These are phyloP conservation scores for Leishmania guyanensis DNA, from an alignment of 208 protist genomes.

Conservation along the genomic window DNA sequence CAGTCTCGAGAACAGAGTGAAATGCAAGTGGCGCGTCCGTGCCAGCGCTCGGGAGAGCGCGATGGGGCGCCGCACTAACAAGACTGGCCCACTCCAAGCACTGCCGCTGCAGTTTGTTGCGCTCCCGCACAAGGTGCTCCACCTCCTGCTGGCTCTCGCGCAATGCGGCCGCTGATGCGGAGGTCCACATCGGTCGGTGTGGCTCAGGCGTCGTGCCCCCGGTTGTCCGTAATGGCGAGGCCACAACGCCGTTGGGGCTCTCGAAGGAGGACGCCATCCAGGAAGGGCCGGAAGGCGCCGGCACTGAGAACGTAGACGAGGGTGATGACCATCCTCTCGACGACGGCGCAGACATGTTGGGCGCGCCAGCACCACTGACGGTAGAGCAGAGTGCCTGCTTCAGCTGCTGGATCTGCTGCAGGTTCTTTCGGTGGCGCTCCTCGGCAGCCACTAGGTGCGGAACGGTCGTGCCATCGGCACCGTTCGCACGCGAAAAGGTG, in stretches of 20 bases:
- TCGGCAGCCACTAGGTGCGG: slow-evolving; percentile 19
- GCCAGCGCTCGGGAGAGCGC: neutral
- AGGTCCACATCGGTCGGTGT: neutral
- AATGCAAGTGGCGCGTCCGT: neutral
- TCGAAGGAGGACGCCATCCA: neutral
- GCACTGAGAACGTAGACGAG: neutral
- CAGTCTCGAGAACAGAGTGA: neutral
- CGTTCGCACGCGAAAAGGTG: slow-evolving; percentile 26
- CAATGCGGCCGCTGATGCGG: slow-evolving; percentile 11
- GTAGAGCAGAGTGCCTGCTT: slow-evolving; percentile 29
- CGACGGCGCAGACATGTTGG: neutral
- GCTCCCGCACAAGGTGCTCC: slow-evolving; percentile 18
- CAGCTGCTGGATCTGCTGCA: slow-evolving; percentile 24
- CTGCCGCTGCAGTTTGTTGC: slow-evolving; percentile 26
- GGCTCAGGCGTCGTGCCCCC: neutral
- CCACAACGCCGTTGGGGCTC: neutral
- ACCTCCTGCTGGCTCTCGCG: slow-evolving; percentile 27
- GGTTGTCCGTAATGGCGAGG: neutral
- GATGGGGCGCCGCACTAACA: neutral
- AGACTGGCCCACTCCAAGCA: slow-evolving; percentile 24
- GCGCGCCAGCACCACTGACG: slow-evolving; percentile 6
- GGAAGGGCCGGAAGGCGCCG: neutral
- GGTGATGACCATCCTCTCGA: slow-evolving; percentile 10
- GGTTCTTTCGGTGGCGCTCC: slow-evolving; percentile 26
- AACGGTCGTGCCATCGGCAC: slow-evolving; percentile 8